phyloP scores from a whole-genome alignment of 306 rosid species.

The Quercus mongolica region DNA sequence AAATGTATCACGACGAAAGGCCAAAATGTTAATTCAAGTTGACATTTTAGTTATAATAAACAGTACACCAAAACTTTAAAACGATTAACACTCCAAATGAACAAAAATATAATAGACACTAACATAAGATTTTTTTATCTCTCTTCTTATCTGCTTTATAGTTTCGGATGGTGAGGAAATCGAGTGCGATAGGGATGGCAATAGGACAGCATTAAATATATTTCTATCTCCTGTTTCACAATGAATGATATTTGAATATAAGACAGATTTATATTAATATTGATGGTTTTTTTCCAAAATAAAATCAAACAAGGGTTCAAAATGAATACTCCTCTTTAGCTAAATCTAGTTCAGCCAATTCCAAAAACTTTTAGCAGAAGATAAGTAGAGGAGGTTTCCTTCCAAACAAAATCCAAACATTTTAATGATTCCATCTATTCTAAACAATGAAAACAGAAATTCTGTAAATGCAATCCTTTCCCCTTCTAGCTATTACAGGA shows the following conservation, averaged over 20 bases:
- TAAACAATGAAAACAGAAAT: background rate
- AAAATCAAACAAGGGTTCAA: background rate
- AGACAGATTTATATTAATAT: background rate
- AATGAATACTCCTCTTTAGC: background rate
- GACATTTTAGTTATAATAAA: background rate
- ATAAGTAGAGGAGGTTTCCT: background rate
- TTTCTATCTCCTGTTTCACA: background rate
- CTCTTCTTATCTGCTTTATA: background rate
- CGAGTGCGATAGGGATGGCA: background rate
- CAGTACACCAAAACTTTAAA: background rate
- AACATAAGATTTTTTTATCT: background rate
- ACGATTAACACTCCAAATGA: background rate
- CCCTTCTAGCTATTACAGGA: too few species aligned
- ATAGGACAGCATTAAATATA: background rate
- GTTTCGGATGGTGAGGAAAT: background rate
- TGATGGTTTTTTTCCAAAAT: background rate
- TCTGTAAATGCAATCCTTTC: too few species aligned
- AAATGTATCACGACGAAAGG: constrained; percentile 8
- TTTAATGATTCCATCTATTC: background rate
- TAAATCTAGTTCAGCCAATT: background rate
- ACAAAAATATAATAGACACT: background rate
- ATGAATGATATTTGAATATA: background rate
- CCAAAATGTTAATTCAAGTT: constrained; percentile 1
- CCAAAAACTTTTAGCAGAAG: background rate
- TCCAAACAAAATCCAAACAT: background rate